Conservation (phyloP, 2,329 filamentous ascomycete species). For the Juglanconis oblonga region DNA sequence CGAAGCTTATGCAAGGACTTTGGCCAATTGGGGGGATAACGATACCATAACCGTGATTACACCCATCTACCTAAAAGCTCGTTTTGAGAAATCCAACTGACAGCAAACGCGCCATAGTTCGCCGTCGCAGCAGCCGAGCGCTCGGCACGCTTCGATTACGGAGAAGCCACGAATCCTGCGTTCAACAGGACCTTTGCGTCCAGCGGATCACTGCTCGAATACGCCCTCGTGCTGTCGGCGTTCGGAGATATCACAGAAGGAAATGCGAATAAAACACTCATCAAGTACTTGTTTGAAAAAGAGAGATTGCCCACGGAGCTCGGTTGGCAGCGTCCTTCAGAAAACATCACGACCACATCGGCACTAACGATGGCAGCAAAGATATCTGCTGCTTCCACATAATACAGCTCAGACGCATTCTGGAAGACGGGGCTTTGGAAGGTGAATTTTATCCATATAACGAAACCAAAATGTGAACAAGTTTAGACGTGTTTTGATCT, state of each 20-base stretch:
- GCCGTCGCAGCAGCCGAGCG: conserved; percentile 2
- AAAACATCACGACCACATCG: conserved; percentile 4
- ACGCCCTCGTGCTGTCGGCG: conserved; percentile 7
- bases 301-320: conserved; percentile 8
- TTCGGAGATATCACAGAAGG: conserved; percentile 5
- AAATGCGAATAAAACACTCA: not conserved
- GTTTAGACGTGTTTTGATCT: too few species aligned
- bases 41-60: conserved; percentile 7
- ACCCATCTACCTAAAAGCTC: too few species aligned
- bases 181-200: not conserved
- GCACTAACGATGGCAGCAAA: conserved; percentile 10
- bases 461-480: too few species aligned
- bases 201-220: conserved; percentile 1
- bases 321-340: conserved; percentile 24
- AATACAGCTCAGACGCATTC: too few species aligned
- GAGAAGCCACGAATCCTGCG: conserved; percentile 3
- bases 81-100: not conserved
- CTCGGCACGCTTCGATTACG: not conserved
- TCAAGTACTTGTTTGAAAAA: conserved; percentile 12
- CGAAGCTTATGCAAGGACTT: conserved; percentile 6
- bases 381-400: not conserved
- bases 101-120: not conserved
- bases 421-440: too few species aligned
- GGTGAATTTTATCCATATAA: too few species aligned
- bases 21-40: conserved; percentile 2